A percentile compares a stretch with the other conserved stretches of the same genome.
Evolutionary conservation across 176 grass and related monocot genomes (phyloP).

Genomic region (Rhynchospora breviuscula): DNA sequence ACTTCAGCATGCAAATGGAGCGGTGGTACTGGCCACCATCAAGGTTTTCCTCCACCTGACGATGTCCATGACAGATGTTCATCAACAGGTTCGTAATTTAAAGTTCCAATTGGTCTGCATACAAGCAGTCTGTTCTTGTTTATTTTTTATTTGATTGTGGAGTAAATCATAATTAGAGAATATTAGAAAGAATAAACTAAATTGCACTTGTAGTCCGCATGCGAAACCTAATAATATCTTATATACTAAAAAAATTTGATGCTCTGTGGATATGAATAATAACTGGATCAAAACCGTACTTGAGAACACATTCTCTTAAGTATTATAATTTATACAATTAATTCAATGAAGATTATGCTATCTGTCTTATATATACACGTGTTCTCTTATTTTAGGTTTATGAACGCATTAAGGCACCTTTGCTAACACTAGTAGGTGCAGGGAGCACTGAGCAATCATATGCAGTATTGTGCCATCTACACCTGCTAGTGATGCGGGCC

Average conservation of each 20-base stretch:
- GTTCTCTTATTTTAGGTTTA: slow-evolving; percentile 64
- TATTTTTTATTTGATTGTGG: background rate
- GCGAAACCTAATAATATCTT: background rate
- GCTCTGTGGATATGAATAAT: background rate
- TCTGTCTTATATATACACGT: slow-evolving; percentile 25
- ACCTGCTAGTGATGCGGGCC: slow-evolving; percentile 93
- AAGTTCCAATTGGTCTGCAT: slow-evolving; percentile 6
- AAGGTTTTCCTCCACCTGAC: slow-evolving; percentile 98
- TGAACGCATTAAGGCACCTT: slow-evolving; percentile 95
- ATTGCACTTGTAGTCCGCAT: background rate
- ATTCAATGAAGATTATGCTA: background rate
- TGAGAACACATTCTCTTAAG: background rate
- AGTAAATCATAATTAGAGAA: background rate
- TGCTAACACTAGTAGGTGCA: slow-evolving; percentile 95
- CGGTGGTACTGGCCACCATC: slow-evolving; percentile 98
- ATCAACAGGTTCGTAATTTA: slow-evolving; percentile 72
- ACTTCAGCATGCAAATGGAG: slow-evolving; percentile 99
- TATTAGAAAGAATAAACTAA: slow-evolving; percentile 7
- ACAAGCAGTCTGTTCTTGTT: background rate
- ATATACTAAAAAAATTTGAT: background rate
- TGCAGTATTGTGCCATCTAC: slow-evolving; percentile 86
- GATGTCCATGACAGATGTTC: slow-evolving; percentile 99
- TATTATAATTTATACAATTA: background rate
- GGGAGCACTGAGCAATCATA: slow-evolving; percentile 99
- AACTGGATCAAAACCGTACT: background rate